Percentiles rank a stretch among this genome's conserved stretches.
These are phyloP conservation scores for Vaucheria bursata DNA, from an alignment of 352 stramenopile species.

Conservation along the genomic window DNA sequence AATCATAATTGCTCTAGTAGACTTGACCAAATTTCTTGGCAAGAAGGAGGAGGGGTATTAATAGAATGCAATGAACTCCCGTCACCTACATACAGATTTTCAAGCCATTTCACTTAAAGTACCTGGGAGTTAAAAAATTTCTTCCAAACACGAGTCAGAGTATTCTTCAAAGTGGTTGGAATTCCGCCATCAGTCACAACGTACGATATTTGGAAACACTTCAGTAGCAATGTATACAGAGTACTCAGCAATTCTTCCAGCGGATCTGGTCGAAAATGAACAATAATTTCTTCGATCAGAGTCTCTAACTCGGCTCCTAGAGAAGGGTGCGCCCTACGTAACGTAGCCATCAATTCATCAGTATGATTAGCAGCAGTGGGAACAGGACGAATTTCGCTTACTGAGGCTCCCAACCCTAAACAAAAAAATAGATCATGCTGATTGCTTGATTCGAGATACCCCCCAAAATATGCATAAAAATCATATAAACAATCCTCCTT, in stretches of 20 bases:
- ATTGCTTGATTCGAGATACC: too few species aligned
- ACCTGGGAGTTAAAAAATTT: too few species aligned
- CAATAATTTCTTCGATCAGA: slow-evolving; percentile 97
- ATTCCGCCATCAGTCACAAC: slow-evolving; percentile 20
- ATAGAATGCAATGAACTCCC: too few species aligned
- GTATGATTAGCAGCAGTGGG: slow-evolving; percentile 19
- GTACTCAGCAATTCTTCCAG: slow-evolving; percentile 93
- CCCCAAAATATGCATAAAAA: too few species aligned
- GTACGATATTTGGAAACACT: slow-evolving; percentile 60
- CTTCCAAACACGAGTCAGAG: slow-evolving; percentile 19
- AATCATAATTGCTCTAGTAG: too few species aligned
- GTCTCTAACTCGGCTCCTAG: slow-evolving; percentile 87
- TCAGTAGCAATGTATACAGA: slow-evolving; percentile 86
- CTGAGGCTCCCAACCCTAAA: too few species aligned
- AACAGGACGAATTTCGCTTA: neutral
- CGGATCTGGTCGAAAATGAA: slow-evolving; percentile 87
- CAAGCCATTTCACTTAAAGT: too few species aligned
- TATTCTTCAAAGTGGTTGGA: slow-evolving; percentile 9
- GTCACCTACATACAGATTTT: too few species aligned
- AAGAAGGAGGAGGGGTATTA: too few species aligned
- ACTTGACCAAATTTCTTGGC: too few species aligned
- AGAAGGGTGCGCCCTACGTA: slow-evolving; percentile 61
- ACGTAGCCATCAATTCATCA: slow-evolving; percentile 83
- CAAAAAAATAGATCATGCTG: too few species aligned
- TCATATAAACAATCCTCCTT: too few species aligned